These are phyloP conservation scores for Monilinia fructicola DNA, from an alignment of 2,329 filamentous ascomycete genomes.

Conservation along the genomic window DNA sequence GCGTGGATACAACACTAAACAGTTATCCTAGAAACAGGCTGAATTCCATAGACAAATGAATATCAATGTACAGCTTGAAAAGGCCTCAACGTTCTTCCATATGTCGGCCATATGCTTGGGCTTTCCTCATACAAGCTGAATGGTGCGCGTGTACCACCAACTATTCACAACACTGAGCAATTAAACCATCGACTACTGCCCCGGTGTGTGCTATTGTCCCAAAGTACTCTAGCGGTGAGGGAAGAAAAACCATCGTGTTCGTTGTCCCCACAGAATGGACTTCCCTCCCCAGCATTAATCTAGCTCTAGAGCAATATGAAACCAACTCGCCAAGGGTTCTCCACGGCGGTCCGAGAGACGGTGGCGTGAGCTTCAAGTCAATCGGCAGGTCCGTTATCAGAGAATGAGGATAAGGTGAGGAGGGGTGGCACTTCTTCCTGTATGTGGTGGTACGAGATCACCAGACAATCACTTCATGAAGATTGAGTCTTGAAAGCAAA, in stretches of 20 bases:
- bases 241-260: slow-evolving; percentile 12
- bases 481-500: too few relatives aligned
- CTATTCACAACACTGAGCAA: background rate
- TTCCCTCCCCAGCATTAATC: background rate
- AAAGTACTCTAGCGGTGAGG: slow-evolving; percentile 17
- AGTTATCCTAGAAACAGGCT: background rate
- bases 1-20: too few relatives aligned
- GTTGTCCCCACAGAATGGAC: slow-evolving; percentile 11
- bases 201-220: background rate
- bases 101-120: background rate
- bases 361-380: slow-evolving; percentile 21
- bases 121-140: slow-evolving; percentile 14
- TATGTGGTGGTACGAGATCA: slow-evolving; percentile 1
- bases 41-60: background rate
- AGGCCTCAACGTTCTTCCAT: too few relatives aligned
- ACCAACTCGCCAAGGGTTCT: slow-evolving; percentile 17
- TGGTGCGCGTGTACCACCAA: background rate
- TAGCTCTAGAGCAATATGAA: background rate
- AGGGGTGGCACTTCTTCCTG: background rate
- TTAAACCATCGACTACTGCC: background rate
- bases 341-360: slow-evolving; percentile 15
- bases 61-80: too few relatives aligned
- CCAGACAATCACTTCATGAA: background rate
- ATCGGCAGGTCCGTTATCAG: slow-evolving; percentile 6
- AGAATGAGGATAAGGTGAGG: slow-evolving; percentile 3